A percentile compares a stretch with the other conserved stretches of the same genome.
Conservation (phyloP, 208 protist species). For the Crithidia expoeki region DNA sequence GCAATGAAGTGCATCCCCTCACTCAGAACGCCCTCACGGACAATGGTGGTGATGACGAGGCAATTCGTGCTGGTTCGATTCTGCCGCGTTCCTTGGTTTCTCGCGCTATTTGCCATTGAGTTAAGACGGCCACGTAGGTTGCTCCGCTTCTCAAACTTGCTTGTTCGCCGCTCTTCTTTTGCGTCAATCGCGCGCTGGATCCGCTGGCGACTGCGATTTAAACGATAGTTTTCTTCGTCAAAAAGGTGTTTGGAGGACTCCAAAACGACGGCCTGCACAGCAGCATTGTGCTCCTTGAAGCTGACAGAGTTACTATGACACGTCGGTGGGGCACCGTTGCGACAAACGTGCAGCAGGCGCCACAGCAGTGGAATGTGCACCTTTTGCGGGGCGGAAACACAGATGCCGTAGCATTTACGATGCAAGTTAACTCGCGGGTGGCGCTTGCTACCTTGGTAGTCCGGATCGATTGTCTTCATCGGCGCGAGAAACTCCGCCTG, state of each 20-base stretch:
- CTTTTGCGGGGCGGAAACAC: constrained; percentile 66
- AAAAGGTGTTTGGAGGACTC: constrained; percentile 92
- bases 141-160: constrained; percentile 46
- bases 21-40: constrained; percentile 78
- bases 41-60: constrained; percentile 74
- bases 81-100: constrained; percentile 33
- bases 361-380: constrained; percentile 70
- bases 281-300: constrained; percentile 57
- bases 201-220: constrained; percentile 45
- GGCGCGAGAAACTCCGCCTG: constrained; percentile 52
- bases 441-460: constrained; percentile 68
- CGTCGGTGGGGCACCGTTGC: constrained; percentile 37
- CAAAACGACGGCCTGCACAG: constrained; percentile 81
- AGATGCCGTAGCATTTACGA: constrained; percentile 76
- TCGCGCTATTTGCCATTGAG: constrained; percentile 36
- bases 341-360: constrained; percentile 60
- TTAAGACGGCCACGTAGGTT: constrained; percentile 41
- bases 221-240: constrained; percentile 87
- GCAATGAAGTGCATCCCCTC: constrained; percentile 86
- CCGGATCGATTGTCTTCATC: constrained; percentile 69
- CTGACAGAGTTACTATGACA: constrained; percentile 57
- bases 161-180: constrained; percentile 20
- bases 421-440: constrained; percentile 69
- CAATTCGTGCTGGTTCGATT: constrained; percentile 84
- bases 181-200: constrained; percentile 61